Evolutionary conservation across 192 early-diverging fungal species (phyloP).

Genomic region (Gamsiella multidivaricata): DNA sequence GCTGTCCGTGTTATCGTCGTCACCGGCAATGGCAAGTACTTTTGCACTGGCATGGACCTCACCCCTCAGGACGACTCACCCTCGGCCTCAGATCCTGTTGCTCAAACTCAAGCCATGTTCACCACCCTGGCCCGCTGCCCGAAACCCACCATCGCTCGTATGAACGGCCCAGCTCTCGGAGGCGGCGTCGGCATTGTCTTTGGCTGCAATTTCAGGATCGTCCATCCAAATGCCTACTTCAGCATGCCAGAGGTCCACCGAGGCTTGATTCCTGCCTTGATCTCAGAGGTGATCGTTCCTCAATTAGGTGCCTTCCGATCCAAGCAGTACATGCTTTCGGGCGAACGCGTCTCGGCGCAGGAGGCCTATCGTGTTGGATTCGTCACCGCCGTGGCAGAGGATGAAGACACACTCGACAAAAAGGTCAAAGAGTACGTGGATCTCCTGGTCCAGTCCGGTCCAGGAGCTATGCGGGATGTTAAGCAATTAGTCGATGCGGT

Average conservation of each 20-base stretch:
- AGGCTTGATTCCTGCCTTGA: slow-evolving; percentile 73
- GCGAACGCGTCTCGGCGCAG: slow-evolving; percentile 56
- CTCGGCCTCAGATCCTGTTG: slow-evolving; percentile 26
- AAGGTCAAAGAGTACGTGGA: slow-evolving; percentile 57
- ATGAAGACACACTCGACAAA: slow-evolving; percentile 54
- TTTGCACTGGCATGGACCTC: slow-evolving; percentile 75
- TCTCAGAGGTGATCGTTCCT: slow-evolving; percentile 71
- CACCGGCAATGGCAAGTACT: slow-evolving; percentile 71
- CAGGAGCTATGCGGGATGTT: slow-evolving; percentile 63
- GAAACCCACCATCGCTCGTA: slow-evolving; percentile 63
- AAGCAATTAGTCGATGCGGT: slow-evolving; percentile 58
- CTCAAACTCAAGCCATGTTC: slow-evolving; percentile 58
- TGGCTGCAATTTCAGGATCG: slow-evolving; percentile 67
- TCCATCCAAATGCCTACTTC: slow-evolving; percentile 56
- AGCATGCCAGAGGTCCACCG: slow-evolving; percentile 69
- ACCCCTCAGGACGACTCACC: slow-evolving; percentile 41
- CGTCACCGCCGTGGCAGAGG: slow-evolving; percentile 44
- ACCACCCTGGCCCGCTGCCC: slow-evolving; percentile 56
- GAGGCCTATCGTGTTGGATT: slow-evolving; percentile 52
- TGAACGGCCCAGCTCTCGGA: slow-evolving; percentile 74
- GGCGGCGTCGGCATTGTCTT: slow-evolving; percentile 70
- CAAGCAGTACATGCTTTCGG: slow-evolving; percentile 68
- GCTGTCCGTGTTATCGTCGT: slow-evolving; percentile 64
- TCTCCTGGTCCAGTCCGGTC: slow-evolving; percentile 58
- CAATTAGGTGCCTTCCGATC: slow-evolving; percentile 62